Base-by-base conservation (phyloP, 2,329 filamentous ascomycete genomes). In the Cyclaneusma minus region DNA sequence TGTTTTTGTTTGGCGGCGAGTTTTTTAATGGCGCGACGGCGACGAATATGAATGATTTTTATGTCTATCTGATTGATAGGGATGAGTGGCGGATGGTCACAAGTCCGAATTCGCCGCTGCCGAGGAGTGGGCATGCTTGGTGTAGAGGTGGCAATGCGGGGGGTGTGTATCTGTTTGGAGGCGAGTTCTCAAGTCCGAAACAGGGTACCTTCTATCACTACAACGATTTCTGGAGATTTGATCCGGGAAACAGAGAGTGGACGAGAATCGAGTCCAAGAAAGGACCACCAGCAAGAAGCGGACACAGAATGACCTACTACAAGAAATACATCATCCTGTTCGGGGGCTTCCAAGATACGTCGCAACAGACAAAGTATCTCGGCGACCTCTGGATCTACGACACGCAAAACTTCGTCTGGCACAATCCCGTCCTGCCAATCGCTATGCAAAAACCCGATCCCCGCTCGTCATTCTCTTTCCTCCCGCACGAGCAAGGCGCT, bases 141-240 rank as follows among this genome's bases (percentile, higher is more conserved):
- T 91, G 82, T 43, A 69, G 84, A 31, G 84, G 81, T 30, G 81
- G 79, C 24, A 93, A 94, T 51, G 61, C 60, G 33, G 68, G 76
- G 10, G 79, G 77, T 17, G 68, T 95, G 27, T 98, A 92, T 49
- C 58, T 98, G 10, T 95, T 95, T 45, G 89, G 89, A 36, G 89
- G 87, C 34, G 89, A 98, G 54, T 98, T 98, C 51, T 91, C 81
- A 31, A 87, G 78, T 15, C 89, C 89, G 3, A 95, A 94, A 49
- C 89, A 95, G 53, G 89, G 89, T 4, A 95, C 87, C 0, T 98
- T 98, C 45, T 94, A 98, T 51, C 89, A 98, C 53, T 98, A 98
- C 57, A 93, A 92, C 44, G 89, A 95, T 55, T 95, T 98, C 50
- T 98, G 89, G 87, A 67, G 78, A 25, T 65, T 95, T 22, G 85